Percentiles rank a stretch among this genome's conserved stretches.
These are phyloP conservation scores for Zymoseptoria tritici DNA, from an alignment of 2,329 filamentous ascomycete species.

Conservation along the genomic window DNA sequence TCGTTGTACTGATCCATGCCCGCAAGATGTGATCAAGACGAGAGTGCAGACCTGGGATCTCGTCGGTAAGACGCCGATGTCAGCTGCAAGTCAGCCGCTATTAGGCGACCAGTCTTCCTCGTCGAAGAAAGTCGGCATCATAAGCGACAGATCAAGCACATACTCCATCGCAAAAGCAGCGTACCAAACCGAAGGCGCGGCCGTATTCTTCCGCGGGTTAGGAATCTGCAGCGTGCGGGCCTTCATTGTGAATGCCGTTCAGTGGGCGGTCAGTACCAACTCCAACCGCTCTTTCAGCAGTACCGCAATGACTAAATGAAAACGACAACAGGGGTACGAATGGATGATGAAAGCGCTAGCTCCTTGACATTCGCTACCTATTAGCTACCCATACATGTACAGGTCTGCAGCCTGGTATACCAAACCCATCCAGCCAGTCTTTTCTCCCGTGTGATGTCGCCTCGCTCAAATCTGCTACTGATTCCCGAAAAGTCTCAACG, in stretches of 20 bases:
- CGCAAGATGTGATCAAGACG: constrained; percentile 76
- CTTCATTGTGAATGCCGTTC: constrained; percentile 88
- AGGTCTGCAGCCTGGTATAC: constrained; percentile 3
- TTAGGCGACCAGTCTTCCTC: constrained; percentile 3
- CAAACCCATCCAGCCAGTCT: neutral
- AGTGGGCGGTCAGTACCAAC: constrained; percentile 59
- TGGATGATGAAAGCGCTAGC: constrained; percentile 59
- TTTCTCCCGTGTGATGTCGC: neutral
- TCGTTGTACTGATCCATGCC: neutral
- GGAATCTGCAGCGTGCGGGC: constrained; percentile 76
- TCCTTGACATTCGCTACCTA: constrained; percentile 12
- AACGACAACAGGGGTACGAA: constrained; percentile 54
- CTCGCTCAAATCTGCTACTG: neutral
- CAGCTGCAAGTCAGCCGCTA: constrained; percentile 11
- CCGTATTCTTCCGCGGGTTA: constrained; percentile 75
- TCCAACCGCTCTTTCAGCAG: neutral
- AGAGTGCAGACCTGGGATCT: constrained; percentile 68
- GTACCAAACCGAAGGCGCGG: constrained; percentile 63
- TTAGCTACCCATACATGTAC: neutral
- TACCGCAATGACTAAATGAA: neutral
- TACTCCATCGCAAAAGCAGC: constrained; percentile 57
- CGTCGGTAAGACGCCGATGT: neutral
- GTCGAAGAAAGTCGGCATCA: neutral
- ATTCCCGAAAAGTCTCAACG: neutral
- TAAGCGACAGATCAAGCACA: constrained; percentile 41